Evolutionary conservation across 2,329 filamentous ascomycete genomes (phyloP).

Genomic region (Aspergillus sp.): DNA sequence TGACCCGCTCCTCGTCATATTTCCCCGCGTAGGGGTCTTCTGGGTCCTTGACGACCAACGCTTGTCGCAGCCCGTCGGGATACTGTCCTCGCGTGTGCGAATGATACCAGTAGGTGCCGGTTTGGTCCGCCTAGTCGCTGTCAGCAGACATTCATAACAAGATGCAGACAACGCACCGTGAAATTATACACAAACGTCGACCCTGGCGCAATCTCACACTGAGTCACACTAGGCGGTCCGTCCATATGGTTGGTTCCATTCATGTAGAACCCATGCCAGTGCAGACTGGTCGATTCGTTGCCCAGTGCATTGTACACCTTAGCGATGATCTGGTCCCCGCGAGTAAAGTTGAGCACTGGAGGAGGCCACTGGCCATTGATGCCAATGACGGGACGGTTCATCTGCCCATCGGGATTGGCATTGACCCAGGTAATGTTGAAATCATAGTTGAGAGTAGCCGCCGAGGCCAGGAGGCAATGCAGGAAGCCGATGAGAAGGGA

Average conservation of each 20-base stretch:
- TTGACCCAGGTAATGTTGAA: constrained; percentile 57
- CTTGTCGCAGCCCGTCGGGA: constrained; percentile 67
- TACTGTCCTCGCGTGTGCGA: constrained; percentile 65
- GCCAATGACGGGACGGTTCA: constrained; percentile 58
- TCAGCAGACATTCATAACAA: not conserved
- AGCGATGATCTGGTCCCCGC: constrained; percentile 69
- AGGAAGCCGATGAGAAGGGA: not conserved
- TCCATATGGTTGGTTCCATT: constrained; percentile 76
- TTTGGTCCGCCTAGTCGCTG: constrained; percentile 26
- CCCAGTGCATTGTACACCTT: constrained; percentile 66
- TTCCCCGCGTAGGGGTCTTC: constrained; percentile 35
- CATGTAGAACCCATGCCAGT: constrained; percentile 78
- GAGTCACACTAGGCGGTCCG: constrained; percentile 65
- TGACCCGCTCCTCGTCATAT: constrained; percentile 2
- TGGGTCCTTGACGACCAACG: constrained; percentile 64
- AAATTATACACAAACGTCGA: constrained; percentile 67
- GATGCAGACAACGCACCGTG: constrained; percentile 46
- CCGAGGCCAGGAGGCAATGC: not conserved
- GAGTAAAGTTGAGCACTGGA: constrained; percentile 69
- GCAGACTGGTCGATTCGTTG: constrained; percentile 65
- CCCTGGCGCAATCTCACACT: constrained; percentile 65
- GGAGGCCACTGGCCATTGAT: constrained; percentile 76
- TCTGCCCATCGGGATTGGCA: constrained; percentile 55
- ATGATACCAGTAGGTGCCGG: constrained; percentile 66
- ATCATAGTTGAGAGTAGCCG: constrained; percentile 34